Evolutionary conservation across 2,329 filamentous ascomycete genomes (phyloP).

Genomic region (Clarireedia hainanense): DNA sequence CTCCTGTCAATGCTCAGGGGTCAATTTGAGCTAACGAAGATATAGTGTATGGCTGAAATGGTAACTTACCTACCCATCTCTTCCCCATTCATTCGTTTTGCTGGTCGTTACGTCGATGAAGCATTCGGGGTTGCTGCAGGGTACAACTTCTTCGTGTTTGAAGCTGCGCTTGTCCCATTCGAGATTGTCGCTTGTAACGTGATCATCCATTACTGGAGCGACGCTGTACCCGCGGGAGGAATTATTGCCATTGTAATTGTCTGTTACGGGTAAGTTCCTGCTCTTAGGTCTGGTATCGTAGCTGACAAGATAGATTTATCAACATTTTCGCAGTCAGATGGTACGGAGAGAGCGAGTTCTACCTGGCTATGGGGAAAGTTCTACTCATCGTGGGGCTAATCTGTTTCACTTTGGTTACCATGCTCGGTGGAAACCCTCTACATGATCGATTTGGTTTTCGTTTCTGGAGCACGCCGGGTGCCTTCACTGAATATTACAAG

Average conservation of each 20-base stretch:
- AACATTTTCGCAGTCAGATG: conserved; percentile 42
- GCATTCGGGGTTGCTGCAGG: conserved; percentile 66
- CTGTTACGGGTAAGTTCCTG: conserved; percentile 29
- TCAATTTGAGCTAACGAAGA: conserved; percentile 46
- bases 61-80: conserved; percentile 70
- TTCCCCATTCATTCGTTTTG: conserved; percentile 71
- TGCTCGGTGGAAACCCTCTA: conserved; percentile 29
- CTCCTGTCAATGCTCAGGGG: conserved; percentile 41
- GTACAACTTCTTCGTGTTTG: conserved; percentile 68
- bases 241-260: conserved; percentile 49
- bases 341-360: conserved; percentile 55
- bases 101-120: conserved; percentile 67
- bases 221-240: conserved; percentile 35
- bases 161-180: conserved; percentile 42
- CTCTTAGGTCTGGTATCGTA: conserved; percentile 29
- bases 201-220: conserved; percentile 42
- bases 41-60: conserved; percentile 56
- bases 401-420: conserved; percentile 29
- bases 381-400: conserved; percentile 27
- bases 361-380: conserved; percentile 29
- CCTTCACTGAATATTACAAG: conserved; percentile 34
- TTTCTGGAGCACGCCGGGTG: conserved; percentile 42
- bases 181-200: conserved; percentile 36
- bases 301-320: conserved; percentile 33
- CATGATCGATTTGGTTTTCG: conserved; percentile 32